Evolutionary conservation across 2,329 filamentous ascomycete species (phyloP).

Genomic region (Cercospora canescens): DNA sequence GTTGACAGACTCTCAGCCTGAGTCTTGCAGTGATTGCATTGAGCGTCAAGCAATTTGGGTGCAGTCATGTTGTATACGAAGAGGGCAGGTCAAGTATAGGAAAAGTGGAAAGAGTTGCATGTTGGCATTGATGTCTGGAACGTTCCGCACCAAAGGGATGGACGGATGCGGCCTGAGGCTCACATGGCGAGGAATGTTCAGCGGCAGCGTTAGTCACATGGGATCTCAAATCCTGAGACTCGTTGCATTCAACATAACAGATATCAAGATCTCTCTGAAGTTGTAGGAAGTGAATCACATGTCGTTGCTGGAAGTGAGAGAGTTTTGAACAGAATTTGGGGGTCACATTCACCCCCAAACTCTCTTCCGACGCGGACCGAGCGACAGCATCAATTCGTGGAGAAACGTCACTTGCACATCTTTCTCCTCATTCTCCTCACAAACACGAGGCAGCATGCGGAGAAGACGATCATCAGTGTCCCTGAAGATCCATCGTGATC

Average conservation of each 20-base stretch:
- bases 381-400: conserved; percentile 10
- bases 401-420: not conserved
- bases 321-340: not conserved
- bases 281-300: no score
- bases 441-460: conserved; percentile 7
- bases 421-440: conserved; percentile 8
- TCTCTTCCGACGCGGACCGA: conserved; percentile 3
- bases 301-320: not conserved
- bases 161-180: not conserved
- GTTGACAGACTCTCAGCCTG: not conserved
- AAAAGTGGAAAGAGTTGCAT: not conserved
- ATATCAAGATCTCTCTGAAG: not conserved
- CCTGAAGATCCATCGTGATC: not conserved
- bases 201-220: not conserved
- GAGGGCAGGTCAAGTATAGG: not conserved
- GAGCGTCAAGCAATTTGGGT: not conserved
- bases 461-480: not conserved
- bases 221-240: not conserved
- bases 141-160: not conserved
- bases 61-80: not conserved
- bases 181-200: not conserved
- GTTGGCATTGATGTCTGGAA: not conserved
- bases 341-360: not conserved
- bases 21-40: not conserved
- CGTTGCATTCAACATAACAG: not conserved